Evolutionary conservation across 345 rosid genomes (phyloP), one percentile per base, ranked within the genome.

Genomic region (Pseudoturritis turrita): DNA sequence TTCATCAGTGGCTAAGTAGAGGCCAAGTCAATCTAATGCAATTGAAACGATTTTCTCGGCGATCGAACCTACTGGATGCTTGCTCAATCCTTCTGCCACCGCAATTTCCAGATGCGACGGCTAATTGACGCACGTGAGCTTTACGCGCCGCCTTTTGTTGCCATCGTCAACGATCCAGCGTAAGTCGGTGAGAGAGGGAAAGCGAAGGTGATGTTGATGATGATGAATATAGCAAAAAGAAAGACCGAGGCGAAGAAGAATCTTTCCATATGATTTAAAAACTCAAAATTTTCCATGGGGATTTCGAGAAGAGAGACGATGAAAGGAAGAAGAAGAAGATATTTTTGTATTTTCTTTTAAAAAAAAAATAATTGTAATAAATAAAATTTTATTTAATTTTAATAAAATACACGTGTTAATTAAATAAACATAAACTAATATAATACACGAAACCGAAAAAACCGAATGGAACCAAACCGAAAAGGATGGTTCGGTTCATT

Each of bases 21-120:
- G 90, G 85, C 96, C 92, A 89, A 29, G 88, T 85, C 74, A 87
- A 73, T 61, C 96, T 67, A 39, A 86, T 90, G 26, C 92, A 90
- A 51, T 83, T 88, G 73, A 88, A 86, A 50, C 52, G 14, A 88
- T 75, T 55, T 28, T 55, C 45, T 60, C 62, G 19, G 84, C 71
- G 36, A 86, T 76, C 46, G 44, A 33, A 65, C 79, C 81, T 31
- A 88, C 5, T 0, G 96, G 84, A 72, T 77, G 89, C 76, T 85
- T 86, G 87, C 81, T 80, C 4, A 90, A 78, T 8, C 95, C 96
- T 79, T 90, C 92, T 1, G 96, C 95, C 62, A 90, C 86, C 59
- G 84, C 68, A 1, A 83, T 28, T 13, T 83, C 91, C 0, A 88
- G 83, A 78, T 90, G 96, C 14, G 93, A 64, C 18, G 79, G 84